phyloP scores from a whole-genome alignment of 495 filamentous ascomycete genomes.

The Penicillium canescens region DNA sequence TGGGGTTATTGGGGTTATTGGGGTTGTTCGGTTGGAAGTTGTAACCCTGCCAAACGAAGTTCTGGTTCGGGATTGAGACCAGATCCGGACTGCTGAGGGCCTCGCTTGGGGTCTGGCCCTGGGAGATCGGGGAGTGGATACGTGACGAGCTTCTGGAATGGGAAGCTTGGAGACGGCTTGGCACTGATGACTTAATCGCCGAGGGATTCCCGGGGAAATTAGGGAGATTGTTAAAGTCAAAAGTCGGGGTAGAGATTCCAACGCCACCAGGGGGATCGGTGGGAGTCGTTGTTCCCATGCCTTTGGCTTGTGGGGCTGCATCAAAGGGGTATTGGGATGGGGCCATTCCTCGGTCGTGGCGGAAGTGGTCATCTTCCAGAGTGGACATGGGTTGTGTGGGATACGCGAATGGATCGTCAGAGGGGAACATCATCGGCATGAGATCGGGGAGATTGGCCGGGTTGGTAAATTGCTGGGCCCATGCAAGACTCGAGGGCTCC shows the following conservation, averaged over 20 bases:
- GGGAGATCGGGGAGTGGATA: constrained; percentile 37
- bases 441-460: constrained; percentile 63
- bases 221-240: constrained; percentile 34
- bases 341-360: constrained; percentile 24
- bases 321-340: constrained; percentile 20
- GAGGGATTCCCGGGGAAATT: constrained; percentile 23
- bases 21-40: constrained; percentile 33
- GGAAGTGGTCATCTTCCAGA: constrained; percentile 54
- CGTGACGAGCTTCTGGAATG: constrained; percentile 29
- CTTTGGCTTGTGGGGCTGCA: constrained; percentile 6
- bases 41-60: constrained; percentile 48
- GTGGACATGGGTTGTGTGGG: constrained; percentile 78
- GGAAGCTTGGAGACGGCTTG: constrained; percentile 25
- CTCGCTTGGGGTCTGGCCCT: constrained; percentile 35
- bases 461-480: constrained; percentile 34
- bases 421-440: constrained; percentile 89
- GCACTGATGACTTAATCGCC: constrained; percentile 28
- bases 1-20: constrained; percentile 20
- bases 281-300: constrained; percentile 20
- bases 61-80: constrained; percentile 47
- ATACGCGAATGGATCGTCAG: constrained; percentile 86
- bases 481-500: constrained; percentile 25
- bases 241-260: constrained; percentile 24
- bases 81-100: constrained; percentile 44
- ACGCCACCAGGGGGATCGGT: constrained; percentile 12